These are phyloP conservation scores for Tuctoria greenei DNA, from an alignment of 176 grass and related monocot genomes.

Conservation along the genomic window DNA sequence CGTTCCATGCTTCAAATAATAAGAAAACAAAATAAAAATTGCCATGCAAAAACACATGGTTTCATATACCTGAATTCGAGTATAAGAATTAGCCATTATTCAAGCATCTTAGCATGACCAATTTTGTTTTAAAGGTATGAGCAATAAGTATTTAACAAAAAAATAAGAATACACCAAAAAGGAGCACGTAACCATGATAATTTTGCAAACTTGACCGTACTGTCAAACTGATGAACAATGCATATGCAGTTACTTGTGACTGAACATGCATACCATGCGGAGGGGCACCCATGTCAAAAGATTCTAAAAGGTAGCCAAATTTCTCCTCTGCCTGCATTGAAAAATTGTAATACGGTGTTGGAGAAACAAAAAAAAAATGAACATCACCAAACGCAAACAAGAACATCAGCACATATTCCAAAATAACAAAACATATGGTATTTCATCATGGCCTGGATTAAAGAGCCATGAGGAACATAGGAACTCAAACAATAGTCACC, in stretches of 20 bases:
- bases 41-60: neutral
- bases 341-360: neutral
- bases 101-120: neutral
- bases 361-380: neutral
- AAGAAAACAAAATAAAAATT: no score
- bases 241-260: neutral
- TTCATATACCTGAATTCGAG: neutral
- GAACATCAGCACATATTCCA: slow-evolving; percentile 2
- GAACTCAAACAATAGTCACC: neutral
- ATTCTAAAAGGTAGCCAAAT: slow-evolving; percentile 94
- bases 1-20: neutral
- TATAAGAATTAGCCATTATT: neutral
- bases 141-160: slow-evolving; percentile 4
- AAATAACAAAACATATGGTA: neutral
- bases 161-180: neutral
- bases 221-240: slow-evolving; percentile 14
- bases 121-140: neutral
- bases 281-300: slow-evolving; percentile 90
- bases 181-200: neutral
- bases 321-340: slow-evolving; percentile 80
- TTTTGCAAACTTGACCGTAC: neutral
- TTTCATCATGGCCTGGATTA: neutral
- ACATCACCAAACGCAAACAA: neutral
- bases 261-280: slow-evolving; percentile 69
- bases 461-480: neutral